Base-by-base conservation (phyloP, 192 early-diverging fungal genomes). In the Obelidium mucronatum region DNA sequence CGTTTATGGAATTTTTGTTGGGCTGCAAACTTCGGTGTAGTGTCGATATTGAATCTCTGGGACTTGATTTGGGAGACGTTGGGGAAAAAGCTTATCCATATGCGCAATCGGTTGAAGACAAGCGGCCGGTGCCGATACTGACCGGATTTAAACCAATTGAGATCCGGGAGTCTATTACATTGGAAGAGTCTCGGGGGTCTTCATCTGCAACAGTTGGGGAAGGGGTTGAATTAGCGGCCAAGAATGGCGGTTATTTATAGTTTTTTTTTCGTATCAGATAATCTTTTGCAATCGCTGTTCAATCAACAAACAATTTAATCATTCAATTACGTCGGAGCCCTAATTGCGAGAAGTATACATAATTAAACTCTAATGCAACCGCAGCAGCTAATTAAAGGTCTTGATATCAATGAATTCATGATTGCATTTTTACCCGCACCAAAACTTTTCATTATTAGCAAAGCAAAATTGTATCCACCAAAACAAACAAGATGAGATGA, bases 21-120 rank as follows among this genome's bases (percentile, higher is more conserved):
- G 89, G 85, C 3, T 82, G 95, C 35, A 83, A 81, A 51, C 84
- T 95, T 44, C 92, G 94, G 24, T n/a, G 22, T 5, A 35, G 28
- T 22, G 35, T 56, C 2, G 66, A 92, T 58, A 90, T 93, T 55
- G 89, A 88, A 64, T 91, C 93, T 74, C 75, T 91, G 2, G 94
- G 94, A 5, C 87, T 90, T 3, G 94, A 96, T 70, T 78, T 88
- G 70, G 79, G 92, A n/a, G 89, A 95, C 80, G 92, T 96, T 90
- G 94, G 94, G 48, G 93, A 94, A 83, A 71, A 79, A 33, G 85
- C 90, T 3, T 91, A 90, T 54, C 53, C 69, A 1, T 72, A 22
- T 26, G 24, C 24, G 22, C 13, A 58, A 6, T 15, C 44, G 8
- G 11, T 15, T 15, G 44, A 15, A 48, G 11, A 48, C 19, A 48